Percentiles rank a stretch among this genome's conserved stretches.
These are phyloP conservation scores for Ogataea dorogensis DNA, from an alignment of 805 yeast species.

Conservation along the genomic window DNA sequence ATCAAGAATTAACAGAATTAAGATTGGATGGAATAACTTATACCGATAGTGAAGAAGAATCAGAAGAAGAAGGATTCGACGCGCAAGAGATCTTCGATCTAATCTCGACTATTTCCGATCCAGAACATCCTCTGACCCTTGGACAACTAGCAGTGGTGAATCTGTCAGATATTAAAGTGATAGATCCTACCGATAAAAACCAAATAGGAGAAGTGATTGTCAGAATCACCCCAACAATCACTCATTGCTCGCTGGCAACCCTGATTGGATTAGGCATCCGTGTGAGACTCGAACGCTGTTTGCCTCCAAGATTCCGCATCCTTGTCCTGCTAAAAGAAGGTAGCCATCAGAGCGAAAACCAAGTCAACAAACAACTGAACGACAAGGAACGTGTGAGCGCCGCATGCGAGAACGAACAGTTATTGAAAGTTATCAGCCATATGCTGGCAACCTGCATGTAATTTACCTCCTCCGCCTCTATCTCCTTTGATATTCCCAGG, in stretches of 20 bases:
- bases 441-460: slow-evolving; percentile 81
- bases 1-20: slow-evolving; percentile 32
- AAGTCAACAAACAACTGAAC: slow-evolving; percentile 93
- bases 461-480: no score
- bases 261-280: slow-evolving; percentile 92
- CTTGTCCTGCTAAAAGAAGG: slow-evolving; percentile 83
- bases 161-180: slow-evolving; percentile 71
- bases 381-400: slow-evolving; percentile 98
- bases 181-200: slow-evolving; percentile 49
- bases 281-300: slow-evolving; percentile 83
- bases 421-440: slow-evolving; percentile 82
- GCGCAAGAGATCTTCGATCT: slow-evolving; percentile 87
- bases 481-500: no score
- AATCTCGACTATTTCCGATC: slow-evolving; percentile 86
- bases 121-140: slow-evolving; percentile 93
- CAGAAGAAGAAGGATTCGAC: slow-evolving; percentile 51
- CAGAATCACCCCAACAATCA: slow-evolving; percentile 93
- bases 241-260: slow-evolving; percentile 96
- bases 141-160: slow-evolving; percentile 95
- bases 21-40: slow-evolving; percentile 23
- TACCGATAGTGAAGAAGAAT: slow-evolving; percentile 7
- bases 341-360: slow-evolving; percentile 91
- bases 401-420: slow-evolving; percentile 95
- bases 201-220: slow-evolving; percentile 75
- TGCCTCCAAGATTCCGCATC: slow-evolving; percentile 82